These are phyloP conservation scores for Podospora didyma DNA, from an alignment of 495 filamentous ascomycete genomes.

Conservation along the genomic window DNA sequence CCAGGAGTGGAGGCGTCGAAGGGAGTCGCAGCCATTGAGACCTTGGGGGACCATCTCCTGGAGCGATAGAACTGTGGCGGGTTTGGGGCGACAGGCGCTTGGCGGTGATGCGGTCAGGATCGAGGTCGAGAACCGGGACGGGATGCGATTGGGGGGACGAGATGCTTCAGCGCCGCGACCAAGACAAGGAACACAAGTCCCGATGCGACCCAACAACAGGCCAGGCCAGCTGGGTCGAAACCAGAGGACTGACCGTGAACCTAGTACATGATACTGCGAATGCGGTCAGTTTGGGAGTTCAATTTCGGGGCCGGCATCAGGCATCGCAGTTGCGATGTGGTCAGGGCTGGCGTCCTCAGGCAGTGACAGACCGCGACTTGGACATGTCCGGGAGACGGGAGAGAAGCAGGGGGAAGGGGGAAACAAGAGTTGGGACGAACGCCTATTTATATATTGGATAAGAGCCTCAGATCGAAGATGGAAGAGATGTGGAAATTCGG, in stretches of 20 bases:
- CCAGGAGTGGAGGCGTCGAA: constrained; percentile 36
- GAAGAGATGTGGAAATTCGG: neutral
- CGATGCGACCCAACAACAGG: constrained; percentile 28
- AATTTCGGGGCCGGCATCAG: constrained; percentile 5
- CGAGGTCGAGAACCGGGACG: constrained; percentile 13
- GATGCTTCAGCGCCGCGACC: neutral
- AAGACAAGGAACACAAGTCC: constrained; percentile 1
- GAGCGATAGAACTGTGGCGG: constrained; percentile 7
- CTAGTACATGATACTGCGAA: constrained; percentile 43
- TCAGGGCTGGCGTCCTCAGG: constrained; percentile 26
- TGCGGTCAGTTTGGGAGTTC: constrained; percentile 23
- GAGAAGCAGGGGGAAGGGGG: constrained; percentile 1
- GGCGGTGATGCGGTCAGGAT: constrained; percentile 4
- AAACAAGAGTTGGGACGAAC: constrained; percentile 6
- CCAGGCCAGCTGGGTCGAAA: constrained; percentile 41
- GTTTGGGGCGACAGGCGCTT: neutral
- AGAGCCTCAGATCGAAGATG: neutral
- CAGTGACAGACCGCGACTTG: constrained; percentile 18
- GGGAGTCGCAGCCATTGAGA: constrained; percentile 48
- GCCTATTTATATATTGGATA: constrained; percentile 28
- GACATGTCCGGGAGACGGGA: constrained; percentile 12
- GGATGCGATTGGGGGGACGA: neutral
- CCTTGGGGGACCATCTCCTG: constrained; percentile 25
- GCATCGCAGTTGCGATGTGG: constrained; percentile 16
- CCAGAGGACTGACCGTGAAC: constrained; percentile 8